Evolutionary conservation across 305 asterid genomes (phyloP).

Genomic region (Fraxinus ornus): DNA sequence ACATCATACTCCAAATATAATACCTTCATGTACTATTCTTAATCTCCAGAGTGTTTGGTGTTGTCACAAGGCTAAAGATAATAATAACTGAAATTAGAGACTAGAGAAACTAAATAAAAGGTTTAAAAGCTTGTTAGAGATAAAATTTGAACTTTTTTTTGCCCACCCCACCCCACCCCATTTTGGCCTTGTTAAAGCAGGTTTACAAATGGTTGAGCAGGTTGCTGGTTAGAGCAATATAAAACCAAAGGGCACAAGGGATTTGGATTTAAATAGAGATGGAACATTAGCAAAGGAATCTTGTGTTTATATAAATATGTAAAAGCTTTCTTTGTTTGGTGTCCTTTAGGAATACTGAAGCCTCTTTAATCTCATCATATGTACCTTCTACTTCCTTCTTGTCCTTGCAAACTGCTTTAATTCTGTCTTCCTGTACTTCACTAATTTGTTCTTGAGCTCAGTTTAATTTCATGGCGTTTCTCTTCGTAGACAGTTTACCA

Average conservation of each 20-base stretch:
- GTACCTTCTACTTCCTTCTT: not conserved
- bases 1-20: not conserved
- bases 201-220: conserved; percentile 2
- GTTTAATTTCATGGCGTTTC: conserved; percentile 22
- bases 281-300: conserved; percentile 23
- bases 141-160: not conserved
- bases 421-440: not conserved
- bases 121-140: not conserved
- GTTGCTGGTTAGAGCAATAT: conserved; percentile 4
- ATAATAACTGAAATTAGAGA: not conserved
- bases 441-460: not conserved
- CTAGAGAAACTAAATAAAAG: conserved; percentile 7
- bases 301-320: conserved; percentile 7
- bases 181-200: conserved; percentile 3
- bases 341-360: not conserved
- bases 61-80: not conserved
- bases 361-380: not conserved
- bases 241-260: conserved; percentile 9
- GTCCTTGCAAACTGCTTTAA: not conserved
- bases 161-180: not conserved
- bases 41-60: not conserved
- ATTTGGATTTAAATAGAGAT: conserved; percentile 11
- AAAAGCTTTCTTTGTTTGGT: conserved; percentile 19
- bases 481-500: conserved; percentile 27
- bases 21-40: not conserved